Base-by-base conservation (phyloP, 148 eudicot species). In the Vaccinium darrowii region DNA sequence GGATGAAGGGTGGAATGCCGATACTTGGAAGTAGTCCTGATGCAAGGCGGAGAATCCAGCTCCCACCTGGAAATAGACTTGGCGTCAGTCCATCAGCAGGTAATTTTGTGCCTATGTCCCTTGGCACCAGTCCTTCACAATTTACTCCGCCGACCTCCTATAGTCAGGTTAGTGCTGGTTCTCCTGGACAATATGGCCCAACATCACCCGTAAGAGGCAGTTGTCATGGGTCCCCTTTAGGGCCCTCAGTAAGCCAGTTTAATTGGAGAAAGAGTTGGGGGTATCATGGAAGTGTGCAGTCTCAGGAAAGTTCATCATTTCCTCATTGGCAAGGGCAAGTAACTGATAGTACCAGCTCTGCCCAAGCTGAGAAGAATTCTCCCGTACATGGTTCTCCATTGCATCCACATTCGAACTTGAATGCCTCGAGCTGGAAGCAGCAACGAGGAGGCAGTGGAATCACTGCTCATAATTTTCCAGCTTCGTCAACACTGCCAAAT, bases 81-180 rank as follows among this genome's bases (percentile, higher is more conserved):
- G 98, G 98, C 84, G 88, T 91, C 82, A 94, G 98, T 89, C 96
- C 99, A 56, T 91, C 94, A 65, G 86, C 90, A 12, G 93, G 94
- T 84, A 94, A 92, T 85, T 94, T 95, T 84, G 93, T 91, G 75
- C 93, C 96, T 5, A 91, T 95, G 89, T 93, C 99, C 81, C 98
- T 97, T 74, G 99, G 99, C 65, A 90, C 94, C 73, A 97, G 99
- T 88, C 99, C 99, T 87, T 97, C 99, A 47, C 99, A 97, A 86
- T 95, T 94, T 87, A 95, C 99, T 51, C 99, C 99, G 76, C 99
- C 99, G 84, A 88, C 79, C 82, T 87, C 91, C 25, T 92, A 86
- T 80, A 73, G 90, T 84, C 93, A 93, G 30, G 81, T 91, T 79
- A 86, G 92, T 81, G 84, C 88, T 85, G 95, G 96, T 79, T 93